phyloP scores from a whole-genome alignment of 2,329 filamentous ascomycete genomes.

The Clarireedia hainanense region DNA sequence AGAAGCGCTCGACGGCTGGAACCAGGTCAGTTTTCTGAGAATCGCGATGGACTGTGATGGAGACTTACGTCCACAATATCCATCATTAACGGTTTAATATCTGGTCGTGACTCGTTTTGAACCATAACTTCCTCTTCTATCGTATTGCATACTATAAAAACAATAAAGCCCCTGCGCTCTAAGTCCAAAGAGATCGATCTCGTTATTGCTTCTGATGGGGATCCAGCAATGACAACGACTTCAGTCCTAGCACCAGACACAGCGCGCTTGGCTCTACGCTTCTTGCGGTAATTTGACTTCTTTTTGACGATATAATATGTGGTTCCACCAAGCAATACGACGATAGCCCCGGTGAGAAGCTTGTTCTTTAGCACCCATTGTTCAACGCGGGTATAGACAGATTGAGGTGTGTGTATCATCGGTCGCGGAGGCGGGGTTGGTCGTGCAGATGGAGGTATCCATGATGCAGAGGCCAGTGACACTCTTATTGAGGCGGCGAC shows the following conservation, averaged over 20 bases:
- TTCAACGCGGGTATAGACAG: conserved; percentile 47
- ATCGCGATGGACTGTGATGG: neutral
- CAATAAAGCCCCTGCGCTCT: conserved; percentile 85
- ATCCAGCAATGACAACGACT: conserved; percentile 83
- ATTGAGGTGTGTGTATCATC: conserved; percentile 14
- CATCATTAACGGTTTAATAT: conserved; percentile 74
- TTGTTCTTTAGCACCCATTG: conserved; percentile 69
- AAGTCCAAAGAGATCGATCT: conserved; percentile 78
- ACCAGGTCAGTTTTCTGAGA: conserved; percentile 12
- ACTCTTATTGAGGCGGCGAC: conserved; percentile 66
- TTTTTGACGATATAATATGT: conserved; percentile 42
- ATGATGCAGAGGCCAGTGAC: conserved; percentile 56
- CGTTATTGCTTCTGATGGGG: conserved; percentile 74
- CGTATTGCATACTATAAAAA: conserved; percentile 83
- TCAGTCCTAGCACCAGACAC: conserved; percentile 80
- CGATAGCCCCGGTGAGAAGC: conserved; percentile 61
- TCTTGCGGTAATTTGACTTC: conserved; percentile 49
- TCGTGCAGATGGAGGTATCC: conserved; percentile 64
- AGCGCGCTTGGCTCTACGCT: conserved; percentile 70
- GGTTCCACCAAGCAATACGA: conserved; percentile 63
- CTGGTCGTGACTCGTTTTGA: conserved; percentile 65
- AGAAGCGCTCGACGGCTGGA: conserved; percentile 58
- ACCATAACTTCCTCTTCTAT: conserved; percentile 77
- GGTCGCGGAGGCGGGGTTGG: conserved; percentile 43
- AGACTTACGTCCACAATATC: conserved; percentile 69